Evolutionary conservation across 805 yeast genomes (phyloP), one percentile per base, ranked within the genome.

Genomic region (Allodekkera sacchari): DNA sequence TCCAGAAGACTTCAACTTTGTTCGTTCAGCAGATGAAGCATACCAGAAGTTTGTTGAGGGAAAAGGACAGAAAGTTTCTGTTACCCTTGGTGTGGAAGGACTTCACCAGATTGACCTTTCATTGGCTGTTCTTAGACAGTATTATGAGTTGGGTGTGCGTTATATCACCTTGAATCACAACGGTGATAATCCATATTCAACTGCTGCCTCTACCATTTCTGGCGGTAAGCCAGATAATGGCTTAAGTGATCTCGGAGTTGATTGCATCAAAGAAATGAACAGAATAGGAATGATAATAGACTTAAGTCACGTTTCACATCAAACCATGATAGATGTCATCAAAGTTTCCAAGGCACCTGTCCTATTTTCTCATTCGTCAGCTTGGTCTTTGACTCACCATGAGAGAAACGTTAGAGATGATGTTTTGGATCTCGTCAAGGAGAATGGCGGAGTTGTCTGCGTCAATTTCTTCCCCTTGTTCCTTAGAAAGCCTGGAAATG

Each of bases 141-240:
- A 64, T 42, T 63, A 47, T 39, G 70, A 64, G 5, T 39, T 71
- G 22, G 77, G 77, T 10, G 72, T 70, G n/a, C 42, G 75, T 22
- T 71, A 71, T 44, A 63, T 68, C 26, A 71, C 77, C 0, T 45
- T 71, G 32, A 70, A 75, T 0, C 76, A 70, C 36, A 70, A 70
- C 43, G 68, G 76, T 49, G 74, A 70, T 39, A 71, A 71, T 38
- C 74, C 76, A 5, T 71, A 67, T 49, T 74, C 76, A 3, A 68
- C 74, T 10, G 71, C 76, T 9, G 74, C 75, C 6, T 57, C 68
- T 5, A 58, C 71, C 0, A 58, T 63, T 5, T 41, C 66, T 12
- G 71, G 59, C 13, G 74, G 74, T 1, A 51, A 55, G 25, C 57
- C 53, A 7, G 76, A 69, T 40, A 45, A 44, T 14, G 76, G 76